Evolutionary conservation across 352 stramenopile species (phyloP), one percentile per base, ranked within the genome.

Genomic region (Phytopythium mirpurense): DNA sequence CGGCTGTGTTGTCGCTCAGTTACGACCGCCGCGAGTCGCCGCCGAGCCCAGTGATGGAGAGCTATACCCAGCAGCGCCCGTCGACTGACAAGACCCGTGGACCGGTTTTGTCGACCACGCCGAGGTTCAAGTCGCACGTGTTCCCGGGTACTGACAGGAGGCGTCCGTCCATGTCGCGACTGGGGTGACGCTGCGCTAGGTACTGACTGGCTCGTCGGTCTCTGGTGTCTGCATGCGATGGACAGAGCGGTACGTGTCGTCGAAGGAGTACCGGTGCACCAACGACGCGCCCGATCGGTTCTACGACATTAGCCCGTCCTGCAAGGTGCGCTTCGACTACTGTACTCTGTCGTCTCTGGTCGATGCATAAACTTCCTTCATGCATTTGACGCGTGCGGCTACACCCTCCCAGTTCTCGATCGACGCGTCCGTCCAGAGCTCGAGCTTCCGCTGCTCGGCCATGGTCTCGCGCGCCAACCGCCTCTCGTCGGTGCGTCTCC

Each of bases 241-340:
- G 21, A n/a, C 35, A 90, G 76, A 90, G 60, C 74, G 72, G 32
- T 88, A 86, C 44, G 73, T 78, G 18, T 86, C 74, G 9, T 85
- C 73, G 9, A 89, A 86, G 54, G 69, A 87, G 57, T 66, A 86
- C 35, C 64, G 68, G 15, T 59, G 75, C 9, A 63, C 74, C 48
- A 71, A 78, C 24, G 74, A 86, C 51, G 59, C 66, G 5, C 76
- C 74, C 10, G 76, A 88, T 27, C 76, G 76, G 11, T 90, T 87
- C 57, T 90, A 90, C 62, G 76, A 88, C 57, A 76, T 88, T 45
- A 90, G 74, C 48, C 60, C 76, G 24, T 85, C 74, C 0, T 86
- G 70, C 65, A 82, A 77, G 60, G 67, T 83, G 31, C 36, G 38
- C 8, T 15, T 41, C 27, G 5, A 15, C 31, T 63, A 18, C 31